Evolutionary conservation across 805 yeast species (phyloP).

Genomic region (Brettanomyces sp.): DNA sequence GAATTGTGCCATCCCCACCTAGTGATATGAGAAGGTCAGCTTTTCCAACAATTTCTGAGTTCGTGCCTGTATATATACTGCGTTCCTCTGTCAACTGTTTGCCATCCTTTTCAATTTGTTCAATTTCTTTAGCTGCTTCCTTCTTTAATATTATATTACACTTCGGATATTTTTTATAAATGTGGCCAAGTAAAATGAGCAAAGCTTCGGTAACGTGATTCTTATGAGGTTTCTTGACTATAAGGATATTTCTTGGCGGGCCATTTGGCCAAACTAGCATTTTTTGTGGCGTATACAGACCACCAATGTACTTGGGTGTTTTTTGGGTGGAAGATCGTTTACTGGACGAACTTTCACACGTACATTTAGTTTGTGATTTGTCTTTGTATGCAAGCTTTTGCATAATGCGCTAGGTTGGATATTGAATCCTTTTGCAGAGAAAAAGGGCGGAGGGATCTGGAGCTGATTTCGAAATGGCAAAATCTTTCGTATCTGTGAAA

Average conservation of each 20-base stretch:
- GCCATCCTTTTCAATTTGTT: background rate
- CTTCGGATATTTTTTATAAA: conserved; percentile 53
- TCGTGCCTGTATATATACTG: conserved; percentile 47
- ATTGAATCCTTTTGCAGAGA: too few relatives aligned
- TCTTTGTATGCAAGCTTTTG: too few relatives aligned
- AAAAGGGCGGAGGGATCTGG: too few relatives aligned
- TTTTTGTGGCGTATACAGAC: conserved; percentile 53
- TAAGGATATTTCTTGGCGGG: conserved; percentile 63
- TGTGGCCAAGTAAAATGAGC: conserved; percentile 51
- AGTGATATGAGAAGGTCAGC: conserved; percentile 77
- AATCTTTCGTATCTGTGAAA: too few relatives aligned
- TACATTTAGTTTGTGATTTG: too few relatives aligned
- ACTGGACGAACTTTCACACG: conserved; percentile 5
- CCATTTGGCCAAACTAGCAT: conserved; percentile 55
- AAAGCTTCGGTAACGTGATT: conserved; percentile 54
- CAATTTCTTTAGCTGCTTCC: conserved; percentile 65
- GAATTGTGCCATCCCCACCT: conserved; percentile 96
- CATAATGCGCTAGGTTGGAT: too few relatives aligned
- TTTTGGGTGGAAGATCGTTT: conserved; percentile 10
- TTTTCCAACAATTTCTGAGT: conserved; percentile 46
- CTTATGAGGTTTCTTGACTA: conserved; percentile 83
- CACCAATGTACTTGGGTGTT: conserved; percentile 42
- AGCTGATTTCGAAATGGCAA: too few relatives aligned
- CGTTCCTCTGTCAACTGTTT: conserved; percentile 3
- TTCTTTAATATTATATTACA: conserved; percentile 71